These are phyloP conservation scores for Rhododendron simsii DNA, from an alignment of 148 eudicot species.

Conservation along the genomic window DNA sequence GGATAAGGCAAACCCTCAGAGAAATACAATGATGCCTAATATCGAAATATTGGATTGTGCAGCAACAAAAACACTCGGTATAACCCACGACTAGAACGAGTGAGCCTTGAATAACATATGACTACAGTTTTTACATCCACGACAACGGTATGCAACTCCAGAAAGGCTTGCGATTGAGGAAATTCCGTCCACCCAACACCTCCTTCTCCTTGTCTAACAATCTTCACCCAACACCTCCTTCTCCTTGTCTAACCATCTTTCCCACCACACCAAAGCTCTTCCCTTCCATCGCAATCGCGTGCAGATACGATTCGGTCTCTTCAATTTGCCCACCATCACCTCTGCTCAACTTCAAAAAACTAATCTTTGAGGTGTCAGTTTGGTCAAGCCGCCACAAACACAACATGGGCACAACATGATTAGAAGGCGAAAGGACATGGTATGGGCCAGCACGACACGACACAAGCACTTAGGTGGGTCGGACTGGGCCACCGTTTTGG, in stretches of 20 bases:
- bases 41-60: not conserved
- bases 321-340: not conserved
- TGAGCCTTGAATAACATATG: not conserved
- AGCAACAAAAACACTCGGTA: not conserved
- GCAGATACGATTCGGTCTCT: not conserved
- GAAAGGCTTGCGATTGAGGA: not conserved
- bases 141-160: not conserved
- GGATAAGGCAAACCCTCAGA: not conserved
- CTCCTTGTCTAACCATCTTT: not conserved
- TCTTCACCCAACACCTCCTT: not conserved
- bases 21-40: not conserved
- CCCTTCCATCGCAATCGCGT: not conserved
- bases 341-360: not conserved
- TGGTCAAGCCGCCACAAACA: not conserved
- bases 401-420: not conserved
- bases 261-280: not conserved
- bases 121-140: not conserved
- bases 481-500: not conserved
- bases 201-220: not conserved
- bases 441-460: not conserved
- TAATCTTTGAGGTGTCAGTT: not conserved
- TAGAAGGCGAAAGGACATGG: not conserved
- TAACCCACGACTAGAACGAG: not conserved
- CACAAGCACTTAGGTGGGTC: not conserved
- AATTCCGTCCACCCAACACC: not conserved